phyloP scores from a whole-genome alignment of 2,329 filamentous ascomycete species.

The Fusarium luffae region DNA sequence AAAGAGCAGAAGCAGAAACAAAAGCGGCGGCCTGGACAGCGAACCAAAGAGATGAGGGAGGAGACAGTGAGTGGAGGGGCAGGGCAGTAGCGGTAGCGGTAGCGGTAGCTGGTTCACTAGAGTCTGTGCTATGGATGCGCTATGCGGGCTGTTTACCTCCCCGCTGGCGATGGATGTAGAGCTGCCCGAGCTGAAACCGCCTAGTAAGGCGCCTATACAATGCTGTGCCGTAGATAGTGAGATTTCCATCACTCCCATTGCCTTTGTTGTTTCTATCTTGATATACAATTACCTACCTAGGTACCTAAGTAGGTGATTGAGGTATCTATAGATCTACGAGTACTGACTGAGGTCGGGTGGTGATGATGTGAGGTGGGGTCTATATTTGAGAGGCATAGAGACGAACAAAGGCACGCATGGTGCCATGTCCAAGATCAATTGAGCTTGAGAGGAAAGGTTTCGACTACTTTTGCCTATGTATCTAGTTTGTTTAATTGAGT shows the following conservation, averaged over 20 bases:
- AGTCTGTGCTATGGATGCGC: slow-evolving; percentile 32
- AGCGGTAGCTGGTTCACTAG: slow-evolving; percentile 1
- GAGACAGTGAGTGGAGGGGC: slow-evolving; percentile 33
- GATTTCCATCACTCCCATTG: neutral
- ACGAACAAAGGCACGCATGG: neutral
- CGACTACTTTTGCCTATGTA: neutral
- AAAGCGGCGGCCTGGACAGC: slow-evolving; percentile 26
- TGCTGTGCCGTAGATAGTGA: neutral
- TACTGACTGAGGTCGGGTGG: neutral
- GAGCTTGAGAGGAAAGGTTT: neutral
- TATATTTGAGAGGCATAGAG: neutral
- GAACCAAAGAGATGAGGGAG: slow-evolving; percentile 40
- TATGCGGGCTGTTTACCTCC: slow-evolving; percentile 6
- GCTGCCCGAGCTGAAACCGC: slow-evolving; percentile 6
- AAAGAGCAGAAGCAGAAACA: slow-evolving; percentile 18
- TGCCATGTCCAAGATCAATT: neutral
- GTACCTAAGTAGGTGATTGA: neutral
- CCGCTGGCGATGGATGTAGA: neutral
- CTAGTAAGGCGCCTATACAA: neutral
- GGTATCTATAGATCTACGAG: neutral
- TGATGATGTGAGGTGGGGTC: neutral
- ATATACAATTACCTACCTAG: neutral
- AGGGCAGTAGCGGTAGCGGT: neutral
- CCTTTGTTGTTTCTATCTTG: neutral
- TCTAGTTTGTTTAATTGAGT: neutral